A percentile compares a stretch with the other conserved stretches of the same genome.
These are phyloP conservation scores for Rhizophagus sp. DNA, from an alignment of 192 early-diverging fungal species.

Conservation along the genomic window DNA sequence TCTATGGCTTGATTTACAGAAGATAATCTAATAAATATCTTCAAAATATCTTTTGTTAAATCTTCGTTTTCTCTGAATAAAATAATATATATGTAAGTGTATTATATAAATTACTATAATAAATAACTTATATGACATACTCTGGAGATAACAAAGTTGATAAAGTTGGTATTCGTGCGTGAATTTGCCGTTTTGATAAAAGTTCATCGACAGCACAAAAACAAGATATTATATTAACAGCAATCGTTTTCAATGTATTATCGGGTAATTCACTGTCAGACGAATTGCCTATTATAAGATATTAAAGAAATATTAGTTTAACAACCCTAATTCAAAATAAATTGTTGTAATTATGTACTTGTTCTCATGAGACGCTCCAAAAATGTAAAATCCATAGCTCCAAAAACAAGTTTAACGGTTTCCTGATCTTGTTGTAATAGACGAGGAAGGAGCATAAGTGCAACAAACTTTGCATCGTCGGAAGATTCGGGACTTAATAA, in stretches of 20 bases:
- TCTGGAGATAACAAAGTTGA: conserved; percentile 35
- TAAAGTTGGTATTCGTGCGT: conserved; percentile 39
- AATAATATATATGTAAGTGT: background rate
- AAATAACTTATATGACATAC: conserved; percentile 26
- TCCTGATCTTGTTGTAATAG: conserved; percentile 43
- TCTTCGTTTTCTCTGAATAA: conserved; percentile 36
- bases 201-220: conserved; percentile 38
- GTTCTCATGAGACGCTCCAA: conserved; percentile 49
- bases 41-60: conserved; percentile 37
- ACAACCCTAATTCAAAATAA: background rate
- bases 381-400: conserved; percentile 54
- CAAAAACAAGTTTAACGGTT: conserved; percentile 40
- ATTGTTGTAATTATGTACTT: conserved; percentile 32
- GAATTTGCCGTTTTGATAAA: conserved; percentile 27
- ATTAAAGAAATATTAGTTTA: background rate
- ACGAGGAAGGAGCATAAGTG: conserved; percentile 46
- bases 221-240: conserved; percentile 43
- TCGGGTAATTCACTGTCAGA: conserved; percentile 37
- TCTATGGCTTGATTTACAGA: conserved; percentile 32
- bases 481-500: conserved; percentile 39
- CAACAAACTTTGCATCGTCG: conserved; percentile 57
- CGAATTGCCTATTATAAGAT: conserved; percentile 9
- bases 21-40: conserved; percentile 37
- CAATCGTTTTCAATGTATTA: conserved; percentile 39
- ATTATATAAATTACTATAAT: background rate